Percentiles rank a stretch among this genome's conserved stretches.
These are phyloP conservation scores for Alternaria metachromatica DNA, from an alignment of 2,329 filamentous ascomycete species.

Conservation along the genomic window DNA sequence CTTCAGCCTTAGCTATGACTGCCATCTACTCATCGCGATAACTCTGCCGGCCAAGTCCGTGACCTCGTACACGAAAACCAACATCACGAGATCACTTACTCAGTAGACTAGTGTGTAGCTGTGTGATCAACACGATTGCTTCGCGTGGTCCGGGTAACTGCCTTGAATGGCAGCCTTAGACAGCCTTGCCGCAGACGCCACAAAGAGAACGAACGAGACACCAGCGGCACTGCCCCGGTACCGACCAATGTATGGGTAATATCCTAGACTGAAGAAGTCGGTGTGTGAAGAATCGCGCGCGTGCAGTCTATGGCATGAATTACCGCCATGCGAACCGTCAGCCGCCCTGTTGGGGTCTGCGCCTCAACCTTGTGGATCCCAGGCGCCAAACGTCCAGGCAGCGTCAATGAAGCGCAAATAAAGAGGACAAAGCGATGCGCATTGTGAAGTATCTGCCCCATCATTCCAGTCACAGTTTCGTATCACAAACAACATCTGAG, in stretches of 20 bases:
- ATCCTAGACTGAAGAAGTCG: background rate
- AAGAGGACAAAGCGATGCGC: constrained; percentile 1
- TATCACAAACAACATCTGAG: background rate
- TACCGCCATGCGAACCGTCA: background rate
- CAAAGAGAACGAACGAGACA: background rate
- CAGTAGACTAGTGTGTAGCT: background rate
- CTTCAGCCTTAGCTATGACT: constrained; percentile 1
- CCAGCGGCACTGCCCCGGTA: background rate
- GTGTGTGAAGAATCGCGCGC: background rate
- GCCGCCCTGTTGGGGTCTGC: background rate
- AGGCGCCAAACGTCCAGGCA: background rate
- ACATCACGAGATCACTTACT: background rate
- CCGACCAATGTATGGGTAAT: background rate
- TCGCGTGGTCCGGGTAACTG: background rate
- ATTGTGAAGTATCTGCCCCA: background rate
- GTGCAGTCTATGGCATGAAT: background rate
- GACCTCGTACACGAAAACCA: background rate
- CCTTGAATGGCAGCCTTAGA: constrained; percentile 1
- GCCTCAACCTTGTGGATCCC: background rate
- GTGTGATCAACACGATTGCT: background rate
- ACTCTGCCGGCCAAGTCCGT: background rate
- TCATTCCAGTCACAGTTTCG: background rate
- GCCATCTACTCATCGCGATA: background rate
- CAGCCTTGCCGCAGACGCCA: constrained; percentile 5
- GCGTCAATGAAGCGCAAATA: constrained; percentile 4